These are phyloP conservation scores for Neurospora sublineolata DNA, from an alignment of 495 filamentous ascomycete species.

Conservation along the genomic window DNA sequence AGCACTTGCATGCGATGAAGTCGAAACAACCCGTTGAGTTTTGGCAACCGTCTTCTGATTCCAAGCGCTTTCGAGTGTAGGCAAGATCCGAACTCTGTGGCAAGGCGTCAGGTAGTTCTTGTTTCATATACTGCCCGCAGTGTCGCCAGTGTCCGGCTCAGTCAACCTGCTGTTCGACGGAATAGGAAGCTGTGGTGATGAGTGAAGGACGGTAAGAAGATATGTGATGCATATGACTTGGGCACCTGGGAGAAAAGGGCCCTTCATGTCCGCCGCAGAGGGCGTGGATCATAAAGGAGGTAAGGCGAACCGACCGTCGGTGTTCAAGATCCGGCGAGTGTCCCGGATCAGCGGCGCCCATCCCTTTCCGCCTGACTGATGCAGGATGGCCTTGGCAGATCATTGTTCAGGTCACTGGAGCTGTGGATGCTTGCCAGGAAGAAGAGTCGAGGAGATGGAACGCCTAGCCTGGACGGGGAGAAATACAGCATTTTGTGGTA, in stretches of 20 bases:
- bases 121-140: background rate
- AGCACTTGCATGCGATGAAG: background rate
- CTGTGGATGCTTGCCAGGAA: background rate
- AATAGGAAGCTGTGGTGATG: background rate
- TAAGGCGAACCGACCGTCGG: background rate
- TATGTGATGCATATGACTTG: background rate
- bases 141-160: background rate
- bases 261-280: background rate
- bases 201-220: background rate
- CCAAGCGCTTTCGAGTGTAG: background rate
- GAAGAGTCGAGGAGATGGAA: background rate
- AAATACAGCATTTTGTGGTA: background rate
- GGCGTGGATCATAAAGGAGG: background rate
- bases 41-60: background rate
- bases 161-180: background rate
- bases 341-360: background rate
- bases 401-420: background rate
- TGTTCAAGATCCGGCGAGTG: background rate
- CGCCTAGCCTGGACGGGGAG: too few relatives aligned
- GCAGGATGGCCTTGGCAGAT: background rate
- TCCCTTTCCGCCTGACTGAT: background rate
- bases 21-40: background rate
- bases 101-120: background rate
- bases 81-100: background rate
- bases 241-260: background rate